Percentiles rank a stretch among this genome's conserved stretches.
Evolutionary conservation across 345 rosid species (phyloP).

Genomic region (Moricandia arvensis): DNA sequence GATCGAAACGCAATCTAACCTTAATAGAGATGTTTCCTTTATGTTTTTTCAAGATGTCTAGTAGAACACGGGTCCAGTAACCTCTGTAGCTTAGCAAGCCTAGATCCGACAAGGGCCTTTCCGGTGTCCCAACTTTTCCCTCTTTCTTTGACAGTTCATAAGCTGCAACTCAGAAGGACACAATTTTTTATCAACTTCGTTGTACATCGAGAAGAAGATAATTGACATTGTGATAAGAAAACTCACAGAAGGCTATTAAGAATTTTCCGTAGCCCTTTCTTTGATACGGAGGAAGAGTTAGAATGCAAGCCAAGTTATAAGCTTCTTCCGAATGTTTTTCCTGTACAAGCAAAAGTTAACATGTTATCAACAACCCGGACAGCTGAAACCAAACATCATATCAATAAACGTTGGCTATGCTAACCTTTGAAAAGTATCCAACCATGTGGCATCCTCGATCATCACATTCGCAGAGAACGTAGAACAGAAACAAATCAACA

Average conservation of each 20-base stretch:
- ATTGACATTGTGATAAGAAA: conserved; percentile 5
- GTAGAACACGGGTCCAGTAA: conserved; percentile 91
- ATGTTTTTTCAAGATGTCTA: conserved; percentile 93
- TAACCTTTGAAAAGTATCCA: conserved; percentile 83
- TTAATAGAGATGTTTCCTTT: conserved; percentile 94
- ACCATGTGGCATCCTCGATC: conserved; percentile 99
- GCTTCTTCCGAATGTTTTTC: conserved; percentile 98
- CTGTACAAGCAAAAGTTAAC: conserved; percentile 43
- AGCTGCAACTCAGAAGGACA: conserved; percentile 46
- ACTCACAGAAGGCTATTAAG: conserved; percentile 91
- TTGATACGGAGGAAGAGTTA: conserved; percentile 96
- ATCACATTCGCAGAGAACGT: conserved; percentile 56
- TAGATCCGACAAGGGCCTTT: conserved; percentile 93
- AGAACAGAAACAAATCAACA: conserved; percentile 77
- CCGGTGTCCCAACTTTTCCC: conserved; percentile 97
- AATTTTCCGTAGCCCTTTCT: conserved; percentile 99
- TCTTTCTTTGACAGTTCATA: conserved; percentile 98
- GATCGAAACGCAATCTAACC: conserved; percentile 37
- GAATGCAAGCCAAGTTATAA: conserved; percentile 91
- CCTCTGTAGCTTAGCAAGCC: conserved; percentile 93
- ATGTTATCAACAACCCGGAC: background rate
- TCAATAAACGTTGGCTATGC: background rate
- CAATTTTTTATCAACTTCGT: background rate
- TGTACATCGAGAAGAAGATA: background rate
- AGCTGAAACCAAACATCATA: conserved; percentile 5